Conservation (phyloP, 2,329 filamentous ascomycete species). For the Alternaria incomplexa region DNA sequence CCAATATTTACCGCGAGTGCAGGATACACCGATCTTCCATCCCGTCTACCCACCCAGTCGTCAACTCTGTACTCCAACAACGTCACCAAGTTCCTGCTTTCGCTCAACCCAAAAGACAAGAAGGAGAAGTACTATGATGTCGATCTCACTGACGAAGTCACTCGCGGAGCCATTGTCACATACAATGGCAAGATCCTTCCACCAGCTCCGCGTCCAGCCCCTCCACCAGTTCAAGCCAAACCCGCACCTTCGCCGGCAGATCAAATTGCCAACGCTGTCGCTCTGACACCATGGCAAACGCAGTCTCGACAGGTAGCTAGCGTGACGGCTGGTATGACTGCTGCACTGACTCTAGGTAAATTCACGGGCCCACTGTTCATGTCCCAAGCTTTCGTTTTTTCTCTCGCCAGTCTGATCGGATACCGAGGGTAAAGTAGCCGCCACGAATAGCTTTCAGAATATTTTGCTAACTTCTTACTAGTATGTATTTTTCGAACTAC, state of each 20-base stretch:
- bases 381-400: constrained; percentile 85
- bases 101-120: constrained; percentile 78
- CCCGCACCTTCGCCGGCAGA: constrained; percentile 40
- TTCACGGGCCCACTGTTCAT: constrained; percentile 82
- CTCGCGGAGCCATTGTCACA: constrained; percentile 83
- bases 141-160: constrained; percentile 82
- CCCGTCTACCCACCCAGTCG: constrained; percentile 83
- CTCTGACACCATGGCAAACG: constrained; percentile 82
- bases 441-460: background rate
- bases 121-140: constrained; percentile 80
- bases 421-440: constrained; percentile 60
- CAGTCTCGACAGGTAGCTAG: constrained; percentile 75
- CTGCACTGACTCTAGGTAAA: constrained; percentile 78
- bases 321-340: constrained; percentile 79
- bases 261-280: constrained; percentile 63
- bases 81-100: constrained; percentile 85
- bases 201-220: constrained; percentile 71
- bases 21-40: constrained; percentile 85
- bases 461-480: background rate
- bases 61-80: constrained; percentile 94
- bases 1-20: constrained; percentile 43
- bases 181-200: constrained; percentile 78
- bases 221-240: constrained; percentile 62
- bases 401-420: constrained; percentile 81
- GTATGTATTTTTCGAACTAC: background rate